Evolutionary conservation across 352 stramenopile species (phyloP).

Genomic region (Phytophthora niederhauseri): DNA sequence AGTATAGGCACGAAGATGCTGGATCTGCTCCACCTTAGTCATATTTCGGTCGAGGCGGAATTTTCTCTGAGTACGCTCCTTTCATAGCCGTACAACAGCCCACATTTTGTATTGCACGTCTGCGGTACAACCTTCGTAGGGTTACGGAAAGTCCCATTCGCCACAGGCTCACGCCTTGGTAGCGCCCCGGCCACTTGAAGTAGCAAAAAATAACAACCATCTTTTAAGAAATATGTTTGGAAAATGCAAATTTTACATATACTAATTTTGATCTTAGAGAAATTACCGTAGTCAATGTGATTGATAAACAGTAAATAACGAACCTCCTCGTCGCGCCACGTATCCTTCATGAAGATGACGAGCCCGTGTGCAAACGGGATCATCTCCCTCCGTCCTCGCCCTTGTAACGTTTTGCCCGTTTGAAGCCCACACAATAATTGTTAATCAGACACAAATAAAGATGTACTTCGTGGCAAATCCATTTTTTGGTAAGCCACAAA

Average conservation of each 20-base stretch:
- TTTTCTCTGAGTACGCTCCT: not conserved
- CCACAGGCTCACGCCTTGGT: not conserved
- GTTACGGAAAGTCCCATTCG: not conserved
- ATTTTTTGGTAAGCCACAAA: too few relatives aligned
- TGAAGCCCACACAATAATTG: too few relatives aligned
- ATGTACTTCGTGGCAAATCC: too few relatives aligned
- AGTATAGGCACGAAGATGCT: not conserved
- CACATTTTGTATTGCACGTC: not conserved
- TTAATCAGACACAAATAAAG: too few relatives aligned
- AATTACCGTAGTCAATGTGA: too few relatives aligned
- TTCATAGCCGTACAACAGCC: not conserved
- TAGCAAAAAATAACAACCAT: too few relatives aligned
- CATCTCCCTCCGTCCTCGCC: not conserved
- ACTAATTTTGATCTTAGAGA: too few relatives aligned
- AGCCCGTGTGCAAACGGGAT: not conserved
- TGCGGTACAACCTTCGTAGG: not conserved
- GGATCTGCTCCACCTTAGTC: not conserved
- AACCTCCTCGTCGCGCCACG: too few relatives aligned
- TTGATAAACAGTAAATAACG: too few relatives aligned
- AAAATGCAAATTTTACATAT: too few relatives aligned
- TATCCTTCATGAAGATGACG: not conserved
- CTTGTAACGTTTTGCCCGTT: not conserved
- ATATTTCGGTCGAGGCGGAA: not conserved
- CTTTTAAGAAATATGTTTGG: too few relatives aligned
- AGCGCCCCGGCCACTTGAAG: too few relatives aligned